Percentiles rank a stretch among this genome's conserved stretches.
Conservation (phyloP, 768 basidiomycete genomes). For the Trametes sanguinea region DNA sequence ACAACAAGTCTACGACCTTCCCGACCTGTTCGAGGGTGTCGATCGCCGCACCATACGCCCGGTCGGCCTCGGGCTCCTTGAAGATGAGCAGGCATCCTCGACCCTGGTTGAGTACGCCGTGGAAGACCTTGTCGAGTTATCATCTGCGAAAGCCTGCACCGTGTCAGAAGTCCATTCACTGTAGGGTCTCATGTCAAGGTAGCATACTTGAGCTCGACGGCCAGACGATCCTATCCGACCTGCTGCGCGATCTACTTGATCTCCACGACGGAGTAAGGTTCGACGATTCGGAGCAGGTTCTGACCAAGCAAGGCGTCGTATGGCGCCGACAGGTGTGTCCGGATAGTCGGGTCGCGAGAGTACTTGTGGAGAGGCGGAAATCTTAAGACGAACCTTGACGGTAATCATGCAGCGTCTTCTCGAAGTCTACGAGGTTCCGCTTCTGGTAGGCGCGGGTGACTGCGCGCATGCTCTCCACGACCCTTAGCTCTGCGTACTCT, state of each 20-base stretch:
- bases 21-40: conserved; percentile 87
- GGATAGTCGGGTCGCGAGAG: conserved; percentile 90
- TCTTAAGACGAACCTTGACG: conserved; percentile 57
- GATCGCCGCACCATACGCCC: conserved; percentile 86
- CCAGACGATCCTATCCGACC: conserved; percentile 85
- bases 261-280: conserved; percentile 93
- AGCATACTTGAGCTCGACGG: conserved; percentile 87
- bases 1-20: conserved; percentile 92
- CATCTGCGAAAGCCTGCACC: conserved; percentile 88
- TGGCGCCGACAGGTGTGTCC: conserved; percentile 88
- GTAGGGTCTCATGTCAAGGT: neutral
- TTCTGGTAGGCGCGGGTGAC: conserved; percentile 93
- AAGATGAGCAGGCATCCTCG: conserved; percentile 91
- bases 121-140: conserved; percentile 90
- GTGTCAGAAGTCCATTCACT: neutral
- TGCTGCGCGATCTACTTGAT: conserved; percentile 83
- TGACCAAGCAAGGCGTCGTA: conserved; percentile 97
- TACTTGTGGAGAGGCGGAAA: too few relatives aligned
- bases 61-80: conserved; percentile 83
- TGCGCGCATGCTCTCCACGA: conserved; percentile 95
- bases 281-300: conserved; percentile 91
- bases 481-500: conserved; percentile 83
- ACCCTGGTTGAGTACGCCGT: conserved; percentile 96
- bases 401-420: conserved; percentile 84
- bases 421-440: conserved; percentile 86